phyloP scores from a whole-genome alignment of 1,139 yeast species.

The Geotrichum phurueaensis region DNA sequence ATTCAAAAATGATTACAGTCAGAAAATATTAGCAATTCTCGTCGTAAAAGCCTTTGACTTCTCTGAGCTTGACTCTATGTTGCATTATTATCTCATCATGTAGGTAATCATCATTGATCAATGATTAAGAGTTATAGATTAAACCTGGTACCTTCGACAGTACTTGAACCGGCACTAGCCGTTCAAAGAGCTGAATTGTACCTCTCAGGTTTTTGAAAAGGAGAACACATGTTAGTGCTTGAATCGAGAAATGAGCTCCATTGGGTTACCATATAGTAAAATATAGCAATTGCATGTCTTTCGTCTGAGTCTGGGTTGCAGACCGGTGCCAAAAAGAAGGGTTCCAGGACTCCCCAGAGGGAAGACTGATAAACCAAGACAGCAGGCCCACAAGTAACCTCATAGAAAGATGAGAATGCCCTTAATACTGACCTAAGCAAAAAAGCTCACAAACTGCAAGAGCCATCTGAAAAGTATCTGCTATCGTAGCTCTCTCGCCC shows the following conservation, averaged over 20 bases:
- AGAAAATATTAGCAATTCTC: constrained; percentile 16
- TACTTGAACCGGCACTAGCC: not conserved
- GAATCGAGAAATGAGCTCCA: constrained; percentile 18
- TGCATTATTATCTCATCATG: constrained; percentile 17
- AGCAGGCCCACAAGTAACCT: not conserved
- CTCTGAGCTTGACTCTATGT: constrained; percentile 20
- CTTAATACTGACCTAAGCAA: not conserved
- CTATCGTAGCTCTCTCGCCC: not conserved
- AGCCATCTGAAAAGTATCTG: not conserved
- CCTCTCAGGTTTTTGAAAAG: constrained; percentile 9
- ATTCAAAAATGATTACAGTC: constrained; percentile 6
- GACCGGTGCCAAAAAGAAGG: constrained; percentile 14
- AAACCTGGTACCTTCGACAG: constrained; percentile 14
- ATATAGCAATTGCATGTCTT: constrained; percentile 17
- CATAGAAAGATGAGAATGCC: not conserved
- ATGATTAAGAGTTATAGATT: not conserved
- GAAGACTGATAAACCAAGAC: not conserved
- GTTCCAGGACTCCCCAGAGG: not conserved
- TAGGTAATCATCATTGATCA: not conserved
- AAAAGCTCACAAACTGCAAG: not conserved
- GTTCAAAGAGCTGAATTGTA: constrained; percentile 1
- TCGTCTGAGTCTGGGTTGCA: constrained; percentile 14
- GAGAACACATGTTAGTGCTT: constrained; percentile 8
- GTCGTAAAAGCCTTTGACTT: constrained; percentile 10
- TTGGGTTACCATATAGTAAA: constrained; percentile 14